Conservation (phyloP, 2,329 filamentous ascomycete genomes). For the Phaeosphaeriaceae sp. region DNA sequence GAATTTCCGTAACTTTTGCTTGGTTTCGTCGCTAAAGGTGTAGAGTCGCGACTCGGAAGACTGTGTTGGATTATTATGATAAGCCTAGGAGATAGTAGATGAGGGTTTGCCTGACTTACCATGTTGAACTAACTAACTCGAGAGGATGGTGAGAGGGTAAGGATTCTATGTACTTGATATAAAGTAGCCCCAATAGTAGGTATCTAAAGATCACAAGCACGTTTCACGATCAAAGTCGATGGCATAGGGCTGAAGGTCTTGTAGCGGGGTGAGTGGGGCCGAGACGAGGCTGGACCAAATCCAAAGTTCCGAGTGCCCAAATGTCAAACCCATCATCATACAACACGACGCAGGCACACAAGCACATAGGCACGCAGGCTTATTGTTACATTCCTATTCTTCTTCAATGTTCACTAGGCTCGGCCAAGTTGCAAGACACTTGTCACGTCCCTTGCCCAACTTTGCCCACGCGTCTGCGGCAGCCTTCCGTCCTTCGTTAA, state of each 20-base stretch:
- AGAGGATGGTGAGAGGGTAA: too few species aligned
- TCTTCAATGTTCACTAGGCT: slow-evolving; percentile 75
- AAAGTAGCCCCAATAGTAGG: too few species aligned
- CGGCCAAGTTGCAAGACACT: slow-evolving; percentile 74
- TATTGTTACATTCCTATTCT: too few species aligned
- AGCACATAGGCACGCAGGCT: too few species aligned
- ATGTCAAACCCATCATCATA: too few species aligned
- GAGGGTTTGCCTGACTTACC: slow-evolving; percentile 17
- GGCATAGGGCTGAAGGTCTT: slow-evolving; percentile 29
- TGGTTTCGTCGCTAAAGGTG: slow-evolving; percentile 89
- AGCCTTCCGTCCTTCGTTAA: slow-evolving; percentile 34
- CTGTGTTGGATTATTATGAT: slow-evolving; percentile 39
- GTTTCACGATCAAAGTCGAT: slow-evolving; percentile 11
- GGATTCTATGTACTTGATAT: too few species aligned
- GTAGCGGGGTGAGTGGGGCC: too few species aligned
- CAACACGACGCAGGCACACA: not conserved
- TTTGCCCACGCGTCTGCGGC: slow-evolving; percentile 59
- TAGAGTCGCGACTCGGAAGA: slow-evolving; percentile 88
- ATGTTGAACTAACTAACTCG: slow-evolving; percentile 11
- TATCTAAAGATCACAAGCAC: too few species aligned
- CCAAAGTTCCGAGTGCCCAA: too few species aligned
- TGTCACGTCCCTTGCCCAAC: slow-evolving; percentile 67
- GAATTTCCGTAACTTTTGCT: slow-evolving; percentile 91
- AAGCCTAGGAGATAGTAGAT: not conserved
- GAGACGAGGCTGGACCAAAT: too few species aligned